Conservation (phyloP, 306 rosid species). For the Quercus ilex region DNA sequence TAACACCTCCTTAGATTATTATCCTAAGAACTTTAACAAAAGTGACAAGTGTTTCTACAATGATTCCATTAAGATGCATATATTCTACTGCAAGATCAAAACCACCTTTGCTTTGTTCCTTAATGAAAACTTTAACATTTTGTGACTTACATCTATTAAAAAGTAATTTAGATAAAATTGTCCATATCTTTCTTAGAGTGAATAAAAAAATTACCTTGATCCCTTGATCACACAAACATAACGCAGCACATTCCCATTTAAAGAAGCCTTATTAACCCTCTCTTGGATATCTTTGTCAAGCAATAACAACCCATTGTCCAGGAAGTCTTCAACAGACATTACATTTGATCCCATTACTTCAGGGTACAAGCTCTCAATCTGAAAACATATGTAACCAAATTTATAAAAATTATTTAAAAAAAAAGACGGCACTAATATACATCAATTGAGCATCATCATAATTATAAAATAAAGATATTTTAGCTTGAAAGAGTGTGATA, state of each 20-base stretch:
- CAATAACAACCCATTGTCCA: conserved; percentile 47
- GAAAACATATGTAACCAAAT: conserved; percentile 15
- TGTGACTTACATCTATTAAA: background rate
- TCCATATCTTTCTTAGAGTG: background rate
- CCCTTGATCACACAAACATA: conserved; percentile 75
- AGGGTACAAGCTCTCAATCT: conserved; percentile 94
- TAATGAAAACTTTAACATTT: background rate
- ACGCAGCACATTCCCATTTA: conserved; percentile 74
- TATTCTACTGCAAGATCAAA: background rate
- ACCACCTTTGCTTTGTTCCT: background rate
- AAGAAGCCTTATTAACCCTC: conserved; percentile 79
- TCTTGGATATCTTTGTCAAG: conserved; percentile 69
- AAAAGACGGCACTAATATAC: background rate
- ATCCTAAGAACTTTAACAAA: background rate
- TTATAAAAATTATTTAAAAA: no score
- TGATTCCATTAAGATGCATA: background rate
- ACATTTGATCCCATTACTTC: conserved; percentile 75
- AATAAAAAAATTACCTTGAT: conserved; percentile 47
- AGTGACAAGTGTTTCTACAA: no score
- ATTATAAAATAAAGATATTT: background rate
- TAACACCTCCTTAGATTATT: background rate
- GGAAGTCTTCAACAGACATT: conserved; percentile 69
- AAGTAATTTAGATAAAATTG: background rate
- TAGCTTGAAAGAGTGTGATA: conserved; percentile 2
- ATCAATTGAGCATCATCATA: background rate